Evolutionary conservation across 345 rosid genomes (phyloP).

Genomic region (Mallotus nudiflorus): DNA sequence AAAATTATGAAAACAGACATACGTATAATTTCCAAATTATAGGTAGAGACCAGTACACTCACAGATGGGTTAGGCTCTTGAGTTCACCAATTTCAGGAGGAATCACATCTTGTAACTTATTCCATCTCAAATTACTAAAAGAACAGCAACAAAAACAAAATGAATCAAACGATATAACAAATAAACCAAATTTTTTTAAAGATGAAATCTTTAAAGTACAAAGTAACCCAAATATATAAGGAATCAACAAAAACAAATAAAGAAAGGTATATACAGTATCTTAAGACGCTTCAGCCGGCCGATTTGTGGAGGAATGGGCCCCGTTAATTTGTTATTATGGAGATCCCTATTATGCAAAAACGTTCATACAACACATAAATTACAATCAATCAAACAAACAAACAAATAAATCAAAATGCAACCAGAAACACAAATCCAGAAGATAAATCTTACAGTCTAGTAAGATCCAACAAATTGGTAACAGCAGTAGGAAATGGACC

Average conservation of each 20-base stretch:
- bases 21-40: neutral
- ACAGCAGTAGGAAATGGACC: slow-evolving; percentile 93
- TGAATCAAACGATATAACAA: neutral
- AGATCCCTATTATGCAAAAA: slow-evolving; percentile 55
- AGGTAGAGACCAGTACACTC: slow-evolving; percentile 29
- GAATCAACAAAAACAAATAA: no score
- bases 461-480: slow-evolving; percentile 86
- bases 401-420: neutral
- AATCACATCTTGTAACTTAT: slow-evolving; percentile 86
- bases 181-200: neutral
- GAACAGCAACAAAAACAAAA: slow-evolving; percentile 7
- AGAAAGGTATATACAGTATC: slow-evolving; percentile 58
- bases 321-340: slow-evolving; percentile 84
- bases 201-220: neutral
- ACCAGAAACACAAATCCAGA: neutral
- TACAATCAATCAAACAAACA: neutral
- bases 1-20: neutral
- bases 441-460: slow-evolving; percentile 59
- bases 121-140: slow-evolving; percentile 86
- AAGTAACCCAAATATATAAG: no score
- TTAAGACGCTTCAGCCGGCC: slow-evolving; percentile 81
- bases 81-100: slow-evolving; percentile 91
- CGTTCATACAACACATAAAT: neutral
- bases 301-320: slow-evolving; percentile 96
- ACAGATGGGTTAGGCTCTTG: slow-evolving; percentile 88